These are phyloP conservation scores for Sarocladiaceae sp. DNA, from an alignment of 2,329 filamentous ascomycete genomes.

Conservation along the genomic window DNA sequence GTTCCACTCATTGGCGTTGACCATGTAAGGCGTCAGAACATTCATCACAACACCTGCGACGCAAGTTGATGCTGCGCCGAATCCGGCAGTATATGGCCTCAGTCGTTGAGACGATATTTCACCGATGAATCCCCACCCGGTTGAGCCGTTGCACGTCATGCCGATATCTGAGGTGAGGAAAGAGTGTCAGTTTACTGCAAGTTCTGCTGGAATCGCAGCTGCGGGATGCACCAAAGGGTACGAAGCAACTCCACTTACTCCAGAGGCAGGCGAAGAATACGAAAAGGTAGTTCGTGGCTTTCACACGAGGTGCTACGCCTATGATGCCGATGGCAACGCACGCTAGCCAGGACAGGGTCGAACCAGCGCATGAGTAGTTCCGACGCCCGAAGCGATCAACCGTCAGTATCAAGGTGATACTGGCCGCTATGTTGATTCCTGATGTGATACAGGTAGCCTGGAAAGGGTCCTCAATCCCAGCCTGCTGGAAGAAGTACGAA, in stretches of 20 bases:
- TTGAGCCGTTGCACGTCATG: conserved; percentile 19
- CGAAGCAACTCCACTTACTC: conserved; percentile 20
- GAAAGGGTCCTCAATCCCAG: conserved; percentile 16
- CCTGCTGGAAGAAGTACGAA: conserved; percentile 30
- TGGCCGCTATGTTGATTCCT: conserved; percentile 14
- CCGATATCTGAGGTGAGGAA: conserved; percentile 16
- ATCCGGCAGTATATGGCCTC: conserved; percentile 18
- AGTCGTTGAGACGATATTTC: conserved; percentile 25
- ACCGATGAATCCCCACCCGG: conserved; percentile 24
- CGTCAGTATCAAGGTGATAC: conserved; percentile 11
- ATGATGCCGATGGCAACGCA: conserved; percentile 17
- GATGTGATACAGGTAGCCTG: conserved; percentile 15
- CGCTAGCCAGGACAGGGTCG: conserved; percentile 13
- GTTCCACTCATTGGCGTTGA: conserved; percentile 17
- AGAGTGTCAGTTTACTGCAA: neutral
- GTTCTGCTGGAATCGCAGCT: no score
- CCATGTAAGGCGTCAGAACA: conserved; percentile 17
- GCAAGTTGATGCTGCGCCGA: conserved; percentile 16
- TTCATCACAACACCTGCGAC: conserved; percentile 16
- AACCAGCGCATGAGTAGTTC: conserved; percentile 13
- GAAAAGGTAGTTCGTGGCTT: conserved; percentile 14
- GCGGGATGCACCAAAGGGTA: no score
- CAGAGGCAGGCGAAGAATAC: conserved; percentile 19
- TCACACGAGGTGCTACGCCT: conserved; percentile 13
- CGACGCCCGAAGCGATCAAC: conserved; percentile 16